phyloP scores from a whole-genome alignment of 108 stramenopile genomes.

The Epithemia pelagica region DNA sequence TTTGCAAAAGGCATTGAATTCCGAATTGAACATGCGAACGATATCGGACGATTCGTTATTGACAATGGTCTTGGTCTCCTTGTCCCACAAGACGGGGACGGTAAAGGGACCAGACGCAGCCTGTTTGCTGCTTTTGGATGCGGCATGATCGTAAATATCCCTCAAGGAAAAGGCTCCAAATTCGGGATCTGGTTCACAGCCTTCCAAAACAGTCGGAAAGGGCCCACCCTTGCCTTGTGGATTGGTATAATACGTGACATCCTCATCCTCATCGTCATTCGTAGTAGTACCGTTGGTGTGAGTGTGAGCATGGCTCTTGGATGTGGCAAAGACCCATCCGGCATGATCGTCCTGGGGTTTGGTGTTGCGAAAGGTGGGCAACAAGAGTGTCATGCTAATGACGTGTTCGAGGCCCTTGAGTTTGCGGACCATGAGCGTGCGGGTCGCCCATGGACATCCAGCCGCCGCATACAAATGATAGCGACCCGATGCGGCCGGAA shows the following conservation, averaged over 20 bases:
- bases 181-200: conserved; percentile 39
- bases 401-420: conserved; percentile 82
- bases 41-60: conserved; percentile 87
- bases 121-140: neutral
- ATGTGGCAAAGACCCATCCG: conserved; percentile 75
- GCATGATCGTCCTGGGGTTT: conserved; percentile 66
- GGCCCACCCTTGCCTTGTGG: conserved; percentile 43
- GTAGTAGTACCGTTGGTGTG: neutral
- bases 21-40: conserved; percentile 76
- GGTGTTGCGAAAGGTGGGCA: conserved; percentile 62
- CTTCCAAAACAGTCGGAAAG: conserved; percentile 35
- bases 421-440: conserved; percentile 49
- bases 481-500: conserved; percentile 44
- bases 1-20: conserved; percentile 57
- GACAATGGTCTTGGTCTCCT: conserved; percentile 75
- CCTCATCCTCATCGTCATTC: conserved; percentile 8
- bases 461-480: conserved; percentile 63
- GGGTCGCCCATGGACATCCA: conserved; percentile 57
- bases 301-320: too few species aligned
- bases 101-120: conserved; percentile 61
- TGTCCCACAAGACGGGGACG: conserved; percentile 86
- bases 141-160: conserved; percentile 7
- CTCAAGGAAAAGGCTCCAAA: conserved; percentile 25
- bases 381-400: conserved; percentile 55
- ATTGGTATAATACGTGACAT: conserved; percentile 11